Evolutionary conservation across 2,329 filamentous ascomycete species (phyloP), one percentile per base, ranked within the genome.

Genomic region (Colletotrichum graminicola): DNA sequence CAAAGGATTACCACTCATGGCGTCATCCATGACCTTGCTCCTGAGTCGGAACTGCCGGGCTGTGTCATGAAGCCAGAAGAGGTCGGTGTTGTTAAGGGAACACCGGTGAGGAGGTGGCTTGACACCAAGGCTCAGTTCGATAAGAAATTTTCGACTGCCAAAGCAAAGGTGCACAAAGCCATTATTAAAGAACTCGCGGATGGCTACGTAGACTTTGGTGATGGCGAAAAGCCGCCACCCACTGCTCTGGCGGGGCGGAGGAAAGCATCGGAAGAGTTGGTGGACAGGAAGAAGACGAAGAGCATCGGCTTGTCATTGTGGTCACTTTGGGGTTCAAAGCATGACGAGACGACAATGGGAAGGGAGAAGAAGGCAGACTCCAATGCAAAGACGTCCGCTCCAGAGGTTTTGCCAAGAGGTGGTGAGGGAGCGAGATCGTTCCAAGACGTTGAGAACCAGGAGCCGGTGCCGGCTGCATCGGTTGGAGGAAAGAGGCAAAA

Each of bases 261-360:
- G 70, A 86, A 85, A 73, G 82, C 83, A 45, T 80, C 84, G 59
- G 77, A 84, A 71, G 82, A 83, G 62, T 75, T 83, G 75, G 79
- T 84, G n/a, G 85, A 87, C 73, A 85, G 85, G 75, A 87, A 87
- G 78, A 90, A 85, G 80, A 86, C 82, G 75, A 91, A 89, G 85
- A 94, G 93, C 74, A 89, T 92, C 81, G 93, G 92, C 10, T 84
- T 98, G 79, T 89, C 91, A 2, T 83, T 98, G 74, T 98, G 95
- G 95, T 93, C 91, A 61, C 85, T 92, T 1, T 97, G 94, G 93
- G 94, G 94, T 18, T 95, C 92, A 56, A 97, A 93, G 78, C 94
- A 98, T 77, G 96, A 98, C 78, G 89, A 95, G 79, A 86, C 86
- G 73, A 93, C 92, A 0, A 86, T 97, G 4, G 83, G 85, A 57